Evolutionary conservation across 2,329 filamentous ascomycete genomes (phyloP), one percentile per base, ranked within the genome.

Genomic region (Cercospora sp.): DNA sequence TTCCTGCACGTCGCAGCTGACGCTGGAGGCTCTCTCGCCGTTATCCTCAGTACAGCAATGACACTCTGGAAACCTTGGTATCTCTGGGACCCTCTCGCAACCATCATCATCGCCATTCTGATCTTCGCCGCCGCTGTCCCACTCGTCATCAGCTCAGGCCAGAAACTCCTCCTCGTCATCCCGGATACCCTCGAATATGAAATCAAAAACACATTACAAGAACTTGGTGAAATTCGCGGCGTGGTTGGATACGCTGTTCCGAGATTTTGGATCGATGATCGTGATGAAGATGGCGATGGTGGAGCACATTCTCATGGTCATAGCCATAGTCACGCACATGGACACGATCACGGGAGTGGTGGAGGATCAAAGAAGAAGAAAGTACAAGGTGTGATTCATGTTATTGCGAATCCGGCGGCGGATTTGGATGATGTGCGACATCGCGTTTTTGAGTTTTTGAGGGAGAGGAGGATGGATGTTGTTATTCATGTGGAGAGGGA

Each of bases 1-100:
- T 99, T 96, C 80, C 84, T 99, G 20, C 95, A 99, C 76, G 92
- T 99, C 61, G 85, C 98, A 30, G 95, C 95, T 5, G 95, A 99
- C 78, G 96, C 95, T 0, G 88, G 98, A 31, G 95, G 95, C 28
- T 97, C 94, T 64, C 91, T 94, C 1, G 95, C 95, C 0, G 95
- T 99, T 59, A 97, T 99, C 69, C 88, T 93, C 36, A 97, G 93
- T 7, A 99, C 95, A 0, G 83, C 92, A 0, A 84, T 98, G 23
- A 96, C 96, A 0, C 90, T 96, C 76, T 89, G 92, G 74, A 91
- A 92, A 76, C 91, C 91, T 16, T 98, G 94, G 93, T 87, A 92
- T 6, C 93, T 94, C 26, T 99, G 94, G 88, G 95, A 99, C 78
- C 95, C 95, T 2, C 81, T 98, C 20, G 95, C 95, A 0, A 97